Evolutionary conservation across 148 eudicot species (phyloP).

Genomic region (Gaultheria prostrata): DNA sequence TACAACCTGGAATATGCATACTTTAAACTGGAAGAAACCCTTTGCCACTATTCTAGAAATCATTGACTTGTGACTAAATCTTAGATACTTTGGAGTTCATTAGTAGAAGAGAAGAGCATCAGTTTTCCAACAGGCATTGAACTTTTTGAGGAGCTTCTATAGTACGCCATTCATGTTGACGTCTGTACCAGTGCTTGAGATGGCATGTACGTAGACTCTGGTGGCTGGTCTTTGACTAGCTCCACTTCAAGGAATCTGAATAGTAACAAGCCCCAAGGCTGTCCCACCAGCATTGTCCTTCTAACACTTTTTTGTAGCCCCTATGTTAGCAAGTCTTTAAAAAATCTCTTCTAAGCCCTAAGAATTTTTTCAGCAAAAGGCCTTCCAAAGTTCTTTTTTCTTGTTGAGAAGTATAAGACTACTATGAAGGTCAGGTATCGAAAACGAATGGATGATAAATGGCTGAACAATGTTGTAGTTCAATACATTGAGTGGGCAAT

Average conservation of each 20-base stretch:
- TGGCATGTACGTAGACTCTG: constrained; percentile 1
- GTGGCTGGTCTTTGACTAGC: not conserved
- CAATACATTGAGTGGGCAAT: too few species aligned
- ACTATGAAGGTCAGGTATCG: too few species aligned
- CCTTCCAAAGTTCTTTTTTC: too few species aligned
- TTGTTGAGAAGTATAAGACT: too few species aligned
- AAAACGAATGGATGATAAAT: too few species aligned
- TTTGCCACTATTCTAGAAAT: not conserved
- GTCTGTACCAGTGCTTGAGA: not conserved
- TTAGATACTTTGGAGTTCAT: not conserved
- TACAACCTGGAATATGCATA: not conserved
- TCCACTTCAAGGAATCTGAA: not conserved
- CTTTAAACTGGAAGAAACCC: not conserved
- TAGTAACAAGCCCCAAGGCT: not conserved
- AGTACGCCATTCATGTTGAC: not conserved
- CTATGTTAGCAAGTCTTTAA: too few species aligned
- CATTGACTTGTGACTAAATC: not conserved
- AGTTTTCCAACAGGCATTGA: not conserved
- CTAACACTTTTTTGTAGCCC: too few species aligned
- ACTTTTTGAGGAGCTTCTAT: not conserved
- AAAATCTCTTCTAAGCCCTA: too few species aligned
- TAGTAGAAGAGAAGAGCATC: not conserved
- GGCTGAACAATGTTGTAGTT: too few species aligned
- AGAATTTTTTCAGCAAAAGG: too few species aligned
- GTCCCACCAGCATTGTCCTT: not conserved